Percentiles rank a stretch among this genome's conserved stretches.
These are phyloP conservation scores for Boletus smithii DNA, from an alignment of 1,284 basidiomycete species.

Conservation along the genomic window DNA sequence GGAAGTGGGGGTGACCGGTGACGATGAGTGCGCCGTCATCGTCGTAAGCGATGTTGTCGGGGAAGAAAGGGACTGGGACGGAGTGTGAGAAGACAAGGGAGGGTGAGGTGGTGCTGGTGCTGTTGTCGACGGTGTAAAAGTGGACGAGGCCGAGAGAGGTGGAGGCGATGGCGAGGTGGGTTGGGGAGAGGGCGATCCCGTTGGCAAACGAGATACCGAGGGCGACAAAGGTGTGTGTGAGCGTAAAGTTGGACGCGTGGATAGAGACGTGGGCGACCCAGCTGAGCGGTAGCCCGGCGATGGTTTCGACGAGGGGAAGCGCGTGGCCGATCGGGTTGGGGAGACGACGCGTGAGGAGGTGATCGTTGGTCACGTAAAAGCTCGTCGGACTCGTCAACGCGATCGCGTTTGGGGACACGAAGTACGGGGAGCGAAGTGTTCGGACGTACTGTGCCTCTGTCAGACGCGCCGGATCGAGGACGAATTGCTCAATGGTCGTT, in stretches of 20 bases:
- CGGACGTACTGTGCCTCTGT: conserved; percentile 49
- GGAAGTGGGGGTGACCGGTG: conserved; percentile 64
- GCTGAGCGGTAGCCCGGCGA: conserved; percentile 53
- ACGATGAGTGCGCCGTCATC: conserved; percentile 49
- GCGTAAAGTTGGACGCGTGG: not conserved
- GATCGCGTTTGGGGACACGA: conserved; percentile 62
- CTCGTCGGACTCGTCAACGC: conserved; percentile 57
- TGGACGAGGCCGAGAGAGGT: conserved; percentile 46
- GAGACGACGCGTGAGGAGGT: conserved; percentile 61
- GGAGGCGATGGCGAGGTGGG: conserved; percentile 53
- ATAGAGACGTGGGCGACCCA: conserved; percentile 58
- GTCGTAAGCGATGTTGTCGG: conserved; percentile 59
- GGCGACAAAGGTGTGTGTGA: conserved; percentile 40
- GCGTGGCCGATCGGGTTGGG: conserved; percentile 46
- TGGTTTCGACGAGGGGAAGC: conserved; percentile 52
- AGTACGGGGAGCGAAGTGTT: conserved; percentile 52
- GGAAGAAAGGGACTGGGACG: conserved; percentile 54
- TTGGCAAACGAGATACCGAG: conserved; percentile 62
- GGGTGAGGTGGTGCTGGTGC: conserved; percentile 24
- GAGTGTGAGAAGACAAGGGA: conserved; percentile 25
- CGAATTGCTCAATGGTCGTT: conserved; percentile 64
- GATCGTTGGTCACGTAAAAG: conserved; percentile 71
- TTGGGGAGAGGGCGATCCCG: conserved; percentile 56
- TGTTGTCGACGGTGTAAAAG: conserved; percentile 47
- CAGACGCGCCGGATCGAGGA: conserved; percentile 43